A percentile compares a stretch with the other conserved stretches of the same genome.
These are phyloP conservation scores for Phyllostachys edulis DNA, from an alignment of 176 grass and related monocot species.

Conservation along the genomic window DNA sequence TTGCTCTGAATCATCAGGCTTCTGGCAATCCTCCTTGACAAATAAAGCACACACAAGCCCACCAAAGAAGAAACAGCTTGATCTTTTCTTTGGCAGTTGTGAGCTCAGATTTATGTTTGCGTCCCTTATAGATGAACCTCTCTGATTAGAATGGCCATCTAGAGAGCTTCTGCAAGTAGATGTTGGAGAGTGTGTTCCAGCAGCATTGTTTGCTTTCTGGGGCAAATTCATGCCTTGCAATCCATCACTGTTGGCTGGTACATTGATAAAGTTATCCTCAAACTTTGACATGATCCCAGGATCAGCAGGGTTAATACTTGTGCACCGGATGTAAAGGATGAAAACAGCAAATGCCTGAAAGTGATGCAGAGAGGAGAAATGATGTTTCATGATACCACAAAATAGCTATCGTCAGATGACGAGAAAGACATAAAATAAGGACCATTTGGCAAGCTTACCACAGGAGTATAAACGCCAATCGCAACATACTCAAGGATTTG, in stretches of 20 bases:
- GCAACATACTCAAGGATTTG: slow-evolving; percentile 66
- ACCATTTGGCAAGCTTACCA: slow-evolving; percentile 54
- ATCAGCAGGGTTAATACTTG: slow-evolving; percentile 98
- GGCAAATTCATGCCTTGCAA: slow-evolving; percentile 44
- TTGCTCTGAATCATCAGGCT: slow-evolving; percentile 69
- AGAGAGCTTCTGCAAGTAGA: slow-evolving; percentile 74
- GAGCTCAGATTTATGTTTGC: slow-evolving; percentile 31
- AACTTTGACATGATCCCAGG: slow-evolving; percentile 96
- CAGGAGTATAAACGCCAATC: slow-evolving; percentile 77
- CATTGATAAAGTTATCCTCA: slow-evolving; percentile 66
- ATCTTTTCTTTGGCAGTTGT: slow-evolving; percentile 51
- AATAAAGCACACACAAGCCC: slow-evolving; percentile 81
- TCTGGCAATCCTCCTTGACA: slow-evolving; percentile 86
- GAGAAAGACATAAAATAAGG: neutral
- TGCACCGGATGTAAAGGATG: slow-evolving; percentile 93
- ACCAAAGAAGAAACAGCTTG: slow-evolving; percentile 69
- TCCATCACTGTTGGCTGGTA: slow-evolving; percentile 47
- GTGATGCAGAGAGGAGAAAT: slow-evolving; percentile 17
- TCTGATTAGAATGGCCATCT: slow-evolving; percentile 61
- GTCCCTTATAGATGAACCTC: slow-evolving; percentile 51
- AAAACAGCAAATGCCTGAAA: slow-evolving; percentile 91
- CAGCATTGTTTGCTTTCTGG: slow-evolving; percentile 52
- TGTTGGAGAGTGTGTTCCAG: slow-evolving; percentile 54
- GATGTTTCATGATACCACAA: slow-evolving; percentile 18
- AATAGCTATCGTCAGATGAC: slow-evolving; percentile 17